Conservation (phyloP, 2,329 filamentous ascomycete species). For the Cercospora sojina region DNA sequence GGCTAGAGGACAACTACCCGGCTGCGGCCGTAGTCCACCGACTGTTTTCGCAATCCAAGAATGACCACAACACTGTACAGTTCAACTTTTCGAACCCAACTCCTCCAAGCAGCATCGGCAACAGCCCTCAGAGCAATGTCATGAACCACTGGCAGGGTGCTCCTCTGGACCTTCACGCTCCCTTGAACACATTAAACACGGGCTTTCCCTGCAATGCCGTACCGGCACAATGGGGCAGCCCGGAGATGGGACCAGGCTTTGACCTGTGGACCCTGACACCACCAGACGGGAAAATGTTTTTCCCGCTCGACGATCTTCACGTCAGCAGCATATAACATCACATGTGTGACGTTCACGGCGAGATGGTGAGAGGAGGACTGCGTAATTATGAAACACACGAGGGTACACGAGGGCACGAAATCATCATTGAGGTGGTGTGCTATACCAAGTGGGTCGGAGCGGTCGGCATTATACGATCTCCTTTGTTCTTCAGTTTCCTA, state of each 20-base stretch:
- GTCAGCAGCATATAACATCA: neutral
- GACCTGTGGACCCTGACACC: slow-evolving; percentile 7
- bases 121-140: neutral
- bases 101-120: neutral
- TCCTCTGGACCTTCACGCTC: slow-evolving; percentile 1
- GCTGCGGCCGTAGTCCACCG: slow-evolving; percentile 11
- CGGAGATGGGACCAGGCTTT: neutral
- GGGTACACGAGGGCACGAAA: neutral
- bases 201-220: neutral
- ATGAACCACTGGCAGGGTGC: slow-evolving; percentile 1
- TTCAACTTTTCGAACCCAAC: slow-evolving; percentile 1
- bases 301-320: slow-evolving; percentile 10
- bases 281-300: slow-evolving; percentile 8
- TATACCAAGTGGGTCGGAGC: slow-evolving; percentile 2
- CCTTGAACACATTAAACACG: neutral
- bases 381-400: slow-evolving; percentile 2
- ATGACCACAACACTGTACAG: neutral
- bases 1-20: slow-evolving; percentile 11
- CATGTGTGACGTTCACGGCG: neutral
- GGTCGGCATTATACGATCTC: neutral
- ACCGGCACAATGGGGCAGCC: slow-evolving; percentile 8
- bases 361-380: neutral
- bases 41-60: slow-evolving; percentile 5
- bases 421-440: neutral
- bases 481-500: neutral